Conservation (phyloP, 1,284 basidiomycete genomes). For the Ustilago loliicola region DNA sequence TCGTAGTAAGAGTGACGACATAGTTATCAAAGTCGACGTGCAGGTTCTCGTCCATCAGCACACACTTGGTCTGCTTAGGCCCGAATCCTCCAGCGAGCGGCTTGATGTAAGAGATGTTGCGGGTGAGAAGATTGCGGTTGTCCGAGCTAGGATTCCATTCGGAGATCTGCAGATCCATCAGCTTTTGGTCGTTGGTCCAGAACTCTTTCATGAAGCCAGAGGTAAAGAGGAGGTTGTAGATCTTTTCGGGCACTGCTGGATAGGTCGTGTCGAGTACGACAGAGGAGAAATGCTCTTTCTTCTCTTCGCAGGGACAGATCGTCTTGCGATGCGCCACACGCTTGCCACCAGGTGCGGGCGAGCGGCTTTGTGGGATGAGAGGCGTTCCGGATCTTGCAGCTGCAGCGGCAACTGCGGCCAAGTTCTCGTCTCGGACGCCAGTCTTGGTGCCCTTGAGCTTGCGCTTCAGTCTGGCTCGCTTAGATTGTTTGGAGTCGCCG, state of each 20-base stretch:
- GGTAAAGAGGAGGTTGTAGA: conserved; percentile 95
- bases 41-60: conserved; percentile 86
- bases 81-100: conserved; percentile 89
- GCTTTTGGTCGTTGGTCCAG: conserved; percentile 86
- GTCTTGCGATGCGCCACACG: conserved; percentile 73
- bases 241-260: conserved; percentile 91
- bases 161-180: conserved; percentile 73
- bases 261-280: conserved; percentile 82
- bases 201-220: conserved; percentile 97
- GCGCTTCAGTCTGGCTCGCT: conserved; percentile 55
- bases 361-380: conserved; percentile 40
- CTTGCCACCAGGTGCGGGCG: conserved; percentile 46
- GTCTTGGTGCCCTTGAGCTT: conserved; percentile 59
- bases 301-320: conserved; percentile 80
- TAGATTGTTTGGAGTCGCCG: conserved; percentile 49
- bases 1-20: conserved; percentile 87
- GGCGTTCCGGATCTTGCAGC: conserved; percentile 44
- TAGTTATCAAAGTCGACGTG: conserved; percentile 88
- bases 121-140: conserved; percentile 78
- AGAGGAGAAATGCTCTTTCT: conserved; percentile 81
- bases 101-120: conserved; percentile 96
- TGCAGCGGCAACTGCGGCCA: conserved; percentile 47
- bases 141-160: conserved; percentile 72
- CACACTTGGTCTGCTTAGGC: conserved; percentile 94
- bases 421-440: conserved; percentile 47